Conservation (phyloP, 73 alveolate species). For the Symbiodinium pilosum region DNA sequence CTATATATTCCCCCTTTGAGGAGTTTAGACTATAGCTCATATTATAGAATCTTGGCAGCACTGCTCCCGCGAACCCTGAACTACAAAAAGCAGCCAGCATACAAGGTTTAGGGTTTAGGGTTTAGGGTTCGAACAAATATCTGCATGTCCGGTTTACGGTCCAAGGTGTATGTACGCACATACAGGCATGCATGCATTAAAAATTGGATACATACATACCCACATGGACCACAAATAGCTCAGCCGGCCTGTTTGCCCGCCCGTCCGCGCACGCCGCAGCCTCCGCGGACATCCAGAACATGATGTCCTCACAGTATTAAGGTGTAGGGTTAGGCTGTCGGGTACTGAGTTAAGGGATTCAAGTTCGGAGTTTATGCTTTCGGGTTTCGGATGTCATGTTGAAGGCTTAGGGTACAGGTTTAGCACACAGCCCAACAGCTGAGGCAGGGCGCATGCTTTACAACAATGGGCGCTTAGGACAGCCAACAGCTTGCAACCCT, state of each 20-base stretch:
- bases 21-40: neutral
- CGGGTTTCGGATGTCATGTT: neutral
- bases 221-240: too few relatives aligned
- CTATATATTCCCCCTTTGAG: neutral
- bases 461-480: neutral
- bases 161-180: too few relatives aligned
- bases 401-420: neutral
- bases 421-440: neutral
- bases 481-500: too few relatives aligned
- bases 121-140: too few relatives aligned
- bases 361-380: neutral
- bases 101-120: neutral
- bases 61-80: too few relatives aligned
- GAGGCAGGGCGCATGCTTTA: neutral
- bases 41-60: neutral
- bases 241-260: neutral
- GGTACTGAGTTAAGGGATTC: too few relatives aligned
- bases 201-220: too few relatives aligned
- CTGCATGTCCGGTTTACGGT: too few relatives aligned
- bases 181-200: too few relatives aligned
- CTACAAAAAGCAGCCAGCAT: too few relatives aligned
- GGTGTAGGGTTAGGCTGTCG: too few relatives aligned
- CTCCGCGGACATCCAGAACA: neutral
- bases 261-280: slow-evolving; percentile 7
- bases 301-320: too few relatives aligned